Conservation (phyloP, 129 eudicot species). For the Gnaphalium uliginosum region DNA sequence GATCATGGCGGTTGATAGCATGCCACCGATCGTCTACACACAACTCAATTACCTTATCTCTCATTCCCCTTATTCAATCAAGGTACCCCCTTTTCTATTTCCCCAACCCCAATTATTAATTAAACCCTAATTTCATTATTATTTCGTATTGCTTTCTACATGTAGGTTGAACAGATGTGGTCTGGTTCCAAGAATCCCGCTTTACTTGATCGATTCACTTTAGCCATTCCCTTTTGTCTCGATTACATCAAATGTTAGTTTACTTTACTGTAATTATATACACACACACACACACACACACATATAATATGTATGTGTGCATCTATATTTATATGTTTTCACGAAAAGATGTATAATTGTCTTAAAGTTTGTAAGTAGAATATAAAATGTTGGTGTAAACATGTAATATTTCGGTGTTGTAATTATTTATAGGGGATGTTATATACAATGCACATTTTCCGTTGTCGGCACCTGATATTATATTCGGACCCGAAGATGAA, state of each 20-base stretch:
- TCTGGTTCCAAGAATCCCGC: constrained; percentile 4
- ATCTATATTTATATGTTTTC: not conserved
- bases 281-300: no score
- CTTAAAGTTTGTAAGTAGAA: not conserved
- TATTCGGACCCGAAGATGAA: constrained; percentile 90
- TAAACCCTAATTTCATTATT: not conserved
- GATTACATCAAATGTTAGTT: constrained; percentile 13
- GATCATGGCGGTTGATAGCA: constrained; percentile 60
- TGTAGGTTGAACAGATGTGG: constrained; percentile 22
- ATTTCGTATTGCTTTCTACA: not conserved
- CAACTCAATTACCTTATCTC: constrained; percentile 74
- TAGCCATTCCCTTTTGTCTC: constrained; percentile 20
- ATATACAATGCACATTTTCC: constrained; percentile 83
- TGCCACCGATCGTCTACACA: constrained; percentile 72
- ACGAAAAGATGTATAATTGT: not conserved
- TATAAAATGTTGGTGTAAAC: not conserved
- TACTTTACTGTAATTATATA: not conserved
- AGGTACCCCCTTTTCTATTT: constrained; percentile 39
- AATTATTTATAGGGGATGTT: constrained; percentile 75
- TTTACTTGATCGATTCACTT: constrained; percentile 17
- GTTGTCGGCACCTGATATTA: constrained; percentile 70
- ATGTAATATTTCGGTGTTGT: not conserved
- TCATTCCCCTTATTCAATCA: constrained; percentile 75
- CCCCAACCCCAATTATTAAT: not conserved
- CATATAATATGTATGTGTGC: no score